phyloP scores from a whole-genome alignment of 805 yeast genomes.

The Isabelozyma gotoi region DNA sequence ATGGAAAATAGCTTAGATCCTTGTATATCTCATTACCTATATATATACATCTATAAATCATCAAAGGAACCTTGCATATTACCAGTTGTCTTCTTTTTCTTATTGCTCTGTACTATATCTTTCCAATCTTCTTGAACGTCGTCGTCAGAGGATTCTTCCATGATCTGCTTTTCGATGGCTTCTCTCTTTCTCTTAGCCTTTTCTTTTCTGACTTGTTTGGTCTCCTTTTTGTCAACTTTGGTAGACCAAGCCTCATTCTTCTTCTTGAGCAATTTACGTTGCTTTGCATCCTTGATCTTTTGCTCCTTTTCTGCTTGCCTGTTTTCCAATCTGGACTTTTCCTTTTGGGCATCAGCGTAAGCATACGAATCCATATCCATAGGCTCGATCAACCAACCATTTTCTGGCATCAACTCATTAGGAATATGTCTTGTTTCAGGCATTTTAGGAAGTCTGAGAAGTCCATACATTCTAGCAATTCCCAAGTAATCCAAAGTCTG shows the following conservation, averaged over 20 bases:
- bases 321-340: slow-evolving; percentile 58
- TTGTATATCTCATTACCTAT: not conserved
- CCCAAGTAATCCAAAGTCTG: slow-evolving; percentile 69
- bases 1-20: slow-evolving; percentile 26
- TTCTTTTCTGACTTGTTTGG: slow-evolving; percentile 60
- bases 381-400: slow-evolving; percentile 68
- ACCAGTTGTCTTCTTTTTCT: slow-evolving; percentile 49
- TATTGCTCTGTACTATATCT: slow-evolving; percentile 65
- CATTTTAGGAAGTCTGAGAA: slow-evolving; percentile 87
- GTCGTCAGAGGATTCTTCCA: slow-evolving; percentile 45
- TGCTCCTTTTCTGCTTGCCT: slow-evolving; percentile 45
- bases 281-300: slow-evolving; percentile 39
- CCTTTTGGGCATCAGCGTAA: slow-evolving; percentile 66
- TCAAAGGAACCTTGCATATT: slow-evolving; percentile 62
- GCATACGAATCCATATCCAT: slow-evolving; percentile 68
- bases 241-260: slow-evolving; percentile 79
- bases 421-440: slow-evolving; percentile 71
- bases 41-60: slow-evolving; percentile 27
- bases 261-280: slow-evolving; percentile 43
- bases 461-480: slow-evolving; percentile 73
- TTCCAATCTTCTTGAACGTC: slow-evolving; percentile 82
- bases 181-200: slow-evolving; percentile 66
- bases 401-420: slow-evolving; percentile 53
- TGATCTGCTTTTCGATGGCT: slow-evolving; percentile 57
- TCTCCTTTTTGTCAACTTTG: slow-evolving; percentile 62